phyloP scores from a whole-genome alignment of 2,329 filamentous ascomycete species.

The Monilinia fructicola region DNA sequence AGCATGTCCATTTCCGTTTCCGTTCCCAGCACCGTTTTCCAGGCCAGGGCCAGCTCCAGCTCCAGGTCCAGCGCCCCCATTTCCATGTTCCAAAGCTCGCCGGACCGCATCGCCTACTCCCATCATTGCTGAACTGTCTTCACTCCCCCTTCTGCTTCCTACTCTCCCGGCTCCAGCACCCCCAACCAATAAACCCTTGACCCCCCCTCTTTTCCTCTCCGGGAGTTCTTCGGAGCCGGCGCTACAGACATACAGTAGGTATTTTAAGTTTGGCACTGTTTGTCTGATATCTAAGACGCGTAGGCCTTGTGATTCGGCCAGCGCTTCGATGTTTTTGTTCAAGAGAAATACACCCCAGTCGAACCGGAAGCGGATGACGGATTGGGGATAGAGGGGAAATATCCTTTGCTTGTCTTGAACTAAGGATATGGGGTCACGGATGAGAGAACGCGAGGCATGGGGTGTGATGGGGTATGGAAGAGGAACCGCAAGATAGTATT shows the following conservation, averaged over 20 bases:
- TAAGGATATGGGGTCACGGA: conserved; percentile 71
- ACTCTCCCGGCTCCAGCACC: conserved; percentile 41
- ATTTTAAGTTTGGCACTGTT: conserved; percentile 90
- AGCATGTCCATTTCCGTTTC: conserved; percentile 17
- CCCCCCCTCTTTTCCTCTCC: conserved; percentile 60
- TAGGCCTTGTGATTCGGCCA: conserved; percentile 65
- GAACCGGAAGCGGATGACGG: conserved; percentile 79
- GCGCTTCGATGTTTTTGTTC: conserved; percentile 85
- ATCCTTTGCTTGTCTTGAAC: conserved; percentile 53
- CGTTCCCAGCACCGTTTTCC: conserved; percentile 26
- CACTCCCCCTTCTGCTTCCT: conserved; percentile 37
- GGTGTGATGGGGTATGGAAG: conserved; percentile 78
- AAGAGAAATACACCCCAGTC: conserved; percentile 96
- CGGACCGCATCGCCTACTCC: conserved; percentile 33
- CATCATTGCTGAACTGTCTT: conserved; percentile 33
- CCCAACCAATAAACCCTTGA: conserved; percentile 57
- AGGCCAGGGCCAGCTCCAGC: conserved; percentile 17
- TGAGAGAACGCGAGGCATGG: conserved; percentile 71
- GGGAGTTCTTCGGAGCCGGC: conserved; percentile 68
- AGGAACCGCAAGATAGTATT: conserved; percentile 76
- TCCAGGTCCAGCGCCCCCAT: conserved; percentile 20
- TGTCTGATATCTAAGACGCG: conserved; percentile 87
- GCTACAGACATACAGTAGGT: conserved; percentile 84
- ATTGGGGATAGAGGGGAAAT: conserved; percentile 78
- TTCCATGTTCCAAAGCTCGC: conserved; percentile 35